A percentile compares a stretch with the other conserved stretches of the same genome.
Conservation (phyloP, 2,329 filamentous ascomycete genomes). For the Ophidiomyces ophidiicola region DNA sequence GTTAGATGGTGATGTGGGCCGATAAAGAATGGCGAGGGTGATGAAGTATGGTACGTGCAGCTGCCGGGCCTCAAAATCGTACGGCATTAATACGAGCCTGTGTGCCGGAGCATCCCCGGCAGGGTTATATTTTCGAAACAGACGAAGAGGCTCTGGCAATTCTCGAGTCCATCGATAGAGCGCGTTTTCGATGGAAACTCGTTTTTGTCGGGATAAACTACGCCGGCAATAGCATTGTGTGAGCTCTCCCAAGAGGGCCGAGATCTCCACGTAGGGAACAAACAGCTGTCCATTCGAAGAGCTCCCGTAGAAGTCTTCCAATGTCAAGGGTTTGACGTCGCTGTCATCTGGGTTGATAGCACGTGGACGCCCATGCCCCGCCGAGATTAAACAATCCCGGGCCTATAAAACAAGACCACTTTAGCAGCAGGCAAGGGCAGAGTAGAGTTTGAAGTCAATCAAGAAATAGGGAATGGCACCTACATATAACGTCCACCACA, state of each 20-base stretch:
- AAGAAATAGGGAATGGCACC: conserved; percentile 14
- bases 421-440: neutral
- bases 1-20: conserved; percentile 21
- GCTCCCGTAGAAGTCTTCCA: conserved; percentile 26
- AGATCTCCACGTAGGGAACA: conserved; percentile 31
- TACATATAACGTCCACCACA: conserved; percentile 36
- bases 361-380: conserved; percentile 32
- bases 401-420: conserved; percentile 16
- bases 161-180: conserved; percentile 29
- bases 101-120: conserved; percentile 9
- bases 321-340: conserved; percentile 27
- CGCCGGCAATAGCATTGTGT: conserved; percentile 21
- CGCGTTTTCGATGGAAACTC: conserved; percentile 20
- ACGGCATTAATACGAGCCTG: conserved; percentile 16
- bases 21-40: conserved; percentile 31
- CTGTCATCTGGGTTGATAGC: conserved; percentile 31
- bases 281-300: conserved; percentile 26
- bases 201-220: conserved; percentile 18
- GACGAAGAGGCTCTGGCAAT: conserved; percentile 21
- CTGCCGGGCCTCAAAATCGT: conserved; percentile 32
- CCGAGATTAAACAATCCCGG: conserved; percentile 32
- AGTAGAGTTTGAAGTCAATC: neutral
- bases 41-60: conserved; percentile 31
- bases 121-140: conserved; percentile 16
- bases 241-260: conserved; percentile 27